Conservation (phyloP, 2,329 filamentous ascomycete species). For the Neonectria hederae region DNA sequence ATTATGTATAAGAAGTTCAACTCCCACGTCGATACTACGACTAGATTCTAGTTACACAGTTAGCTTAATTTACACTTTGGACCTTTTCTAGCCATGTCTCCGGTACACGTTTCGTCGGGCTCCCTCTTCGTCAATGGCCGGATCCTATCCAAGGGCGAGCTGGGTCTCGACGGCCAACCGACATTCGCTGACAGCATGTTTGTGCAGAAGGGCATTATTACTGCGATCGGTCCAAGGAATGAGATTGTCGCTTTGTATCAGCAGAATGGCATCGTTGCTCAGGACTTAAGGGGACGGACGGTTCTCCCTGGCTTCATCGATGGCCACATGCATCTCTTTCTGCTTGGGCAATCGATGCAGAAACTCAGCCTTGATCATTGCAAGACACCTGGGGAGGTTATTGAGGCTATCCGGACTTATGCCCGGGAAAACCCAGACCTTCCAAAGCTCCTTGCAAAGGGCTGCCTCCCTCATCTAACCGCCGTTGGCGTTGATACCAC, state of each 20-base stretch:
- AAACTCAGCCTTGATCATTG: slow-evolving; percentile 55
- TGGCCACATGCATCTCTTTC: slow-evolving; percentile 59
- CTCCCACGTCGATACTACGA: neutral
- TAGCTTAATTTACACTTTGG: neutral
- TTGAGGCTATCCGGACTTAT: slow-evolving; percentile 51
- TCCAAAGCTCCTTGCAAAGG: slow-evolving; percentile 51
- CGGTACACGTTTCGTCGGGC: neutral
- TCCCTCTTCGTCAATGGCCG: slow-evolving; percentile 18
- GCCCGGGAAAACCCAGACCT: slow-evolving; percentile 51
- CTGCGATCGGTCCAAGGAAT: neutral
- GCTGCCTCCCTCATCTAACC: slow-evolving; percentile 58
- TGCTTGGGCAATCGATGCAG: slow-evolving; percentile 56
- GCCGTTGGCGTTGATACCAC: slow-evolving; percentile 49
- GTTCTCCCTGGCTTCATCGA: slow-evolving; percentile 60
- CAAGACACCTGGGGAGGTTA: slow-evolving; percentile 54
- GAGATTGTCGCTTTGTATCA: neutral
- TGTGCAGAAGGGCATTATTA: slow-evolving; percentile 7
- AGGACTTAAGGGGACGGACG: slow-evolving; percentile 8
- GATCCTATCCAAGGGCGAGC: slow-evolving; percentile 6
- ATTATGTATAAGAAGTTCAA: neutral
- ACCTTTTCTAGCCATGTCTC: neutral
- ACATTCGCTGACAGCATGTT: slow-evolving; percentile 18
- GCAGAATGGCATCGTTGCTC: neutral
- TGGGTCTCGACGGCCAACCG: slow-evolving; percentile 13
- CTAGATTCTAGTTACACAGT: neutral